Evolutionary conservation across 2,329 filamentous ascomycete species (phyloP), one percentile per base, ranked within the genome.

Genomic region (Sporothrix euskadiensis): DNA sequence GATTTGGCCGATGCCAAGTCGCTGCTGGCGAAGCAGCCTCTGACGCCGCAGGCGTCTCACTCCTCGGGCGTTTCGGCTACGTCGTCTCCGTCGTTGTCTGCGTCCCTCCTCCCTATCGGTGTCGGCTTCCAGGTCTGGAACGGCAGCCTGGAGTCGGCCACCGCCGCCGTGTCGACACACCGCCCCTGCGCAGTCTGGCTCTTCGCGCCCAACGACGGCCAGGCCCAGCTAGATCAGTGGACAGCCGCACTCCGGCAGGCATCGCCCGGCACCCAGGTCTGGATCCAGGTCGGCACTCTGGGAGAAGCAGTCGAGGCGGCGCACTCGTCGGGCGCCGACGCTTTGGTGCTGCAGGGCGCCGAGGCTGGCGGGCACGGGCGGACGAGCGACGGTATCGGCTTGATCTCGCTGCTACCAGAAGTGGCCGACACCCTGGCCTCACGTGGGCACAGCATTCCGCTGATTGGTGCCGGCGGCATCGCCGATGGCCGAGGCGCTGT

Each of bases 321-420:
- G 84, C 30, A 86, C 85, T 0, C 81, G 0, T 87, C 91, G 76
- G 86, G 87, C 41, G 77, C 87, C 0, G 88, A 91, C 76, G 88
- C 87, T 39, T 77, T 91, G 1, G 87, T 91, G 7, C 84, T 88
- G 5, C 90, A 91, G 79, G 89, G 90, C 2, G 83, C 84, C 6
- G 90, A 91, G 80, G 89, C 89, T 0, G 89, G 89, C 8, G 90
- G 90, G 0, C 89, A 91, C 78, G 76, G 76, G 3, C 89, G 90
- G 75, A 86, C 88, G 61, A 82, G 83, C 0, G 80, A 81, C 30
- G 88, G 87, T 3, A 85, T 86, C 2, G 84, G 88, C 6, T 80
- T 91, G 1, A 79, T 90, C 3, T 82, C 84, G 2, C 80, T 91
- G 3, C 79, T 91, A 52, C 88, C 88, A 0, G 89, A 91, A 80